These are phyloP conservation scores for Colletotrichum sp. DNA, from an alignment of 2,329 filamentous ascomycete species.

Conservation along the genomic window DNA sequence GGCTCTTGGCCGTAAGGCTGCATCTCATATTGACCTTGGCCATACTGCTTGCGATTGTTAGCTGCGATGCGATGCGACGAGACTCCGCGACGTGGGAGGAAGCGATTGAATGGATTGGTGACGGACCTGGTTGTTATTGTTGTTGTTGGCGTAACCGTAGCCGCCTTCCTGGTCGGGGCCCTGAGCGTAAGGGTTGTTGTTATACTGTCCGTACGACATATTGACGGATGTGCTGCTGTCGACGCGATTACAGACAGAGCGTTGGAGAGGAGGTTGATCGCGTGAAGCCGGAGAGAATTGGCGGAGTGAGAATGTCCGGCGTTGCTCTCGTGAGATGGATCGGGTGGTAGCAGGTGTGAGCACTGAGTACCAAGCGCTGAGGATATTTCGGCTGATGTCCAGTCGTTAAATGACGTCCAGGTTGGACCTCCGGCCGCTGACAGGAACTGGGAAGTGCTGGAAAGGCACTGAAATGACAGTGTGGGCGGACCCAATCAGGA, in stretches of 20 bases:
- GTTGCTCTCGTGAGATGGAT: conserved; percentile 1
- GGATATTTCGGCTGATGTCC: conserved; percentile 20
- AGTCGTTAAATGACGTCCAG: conserved; percentile 21
- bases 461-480: conserved; percentile 17
- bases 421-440: conserved; percentile 12
- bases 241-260: neutral
- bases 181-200: conserved; percentile 69
- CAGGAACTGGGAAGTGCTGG: conserved; percentile 19
- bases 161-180: conserved; percentile 52
- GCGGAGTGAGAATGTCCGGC: neutral
- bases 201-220: conserved; percentile 70
- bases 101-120: neutral
- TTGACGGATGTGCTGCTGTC: conserved; percentile 23
- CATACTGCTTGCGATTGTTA: conserved; percentile 22
- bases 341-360: neutral
- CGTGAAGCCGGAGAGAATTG: neutral
- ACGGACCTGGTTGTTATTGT: conserved; percentile 42
- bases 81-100: neutral
- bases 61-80: neutral
- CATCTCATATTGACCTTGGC: conserved; percentile 57
- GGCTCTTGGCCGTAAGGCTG: conserved; percentile 51
- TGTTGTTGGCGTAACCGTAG: conserved; percentile 41
- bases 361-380: neutral
- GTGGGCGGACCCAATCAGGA: conserved; percentile 19
- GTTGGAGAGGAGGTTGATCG: neutral